Conservation (phyloP, 192 early-diverging fungal genomes). For the Gonapodya sp. region DNA sequence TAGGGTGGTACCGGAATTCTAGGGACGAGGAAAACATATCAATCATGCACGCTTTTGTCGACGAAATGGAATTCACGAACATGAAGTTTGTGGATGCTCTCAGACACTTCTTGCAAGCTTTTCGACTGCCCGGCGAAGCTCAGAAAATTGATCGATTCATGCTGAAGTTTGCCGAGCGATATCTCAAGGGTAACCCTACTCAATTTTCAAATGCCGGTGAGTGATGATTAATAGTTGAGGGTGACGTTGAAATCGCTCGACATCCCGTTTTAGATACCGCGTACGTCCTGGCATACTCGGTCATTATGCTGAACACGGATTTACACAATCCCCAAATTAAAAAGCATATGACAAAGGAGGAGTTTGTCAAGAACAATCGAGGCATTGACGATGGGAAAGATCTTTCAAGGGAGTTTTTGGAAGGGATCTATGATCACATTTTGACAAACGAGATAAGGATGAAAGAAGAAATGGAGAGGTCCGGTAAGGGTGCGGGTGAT, state of each 20-base stretch:
- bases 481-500: conserved; percentile 34
- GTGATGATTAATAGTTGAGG: conserved; percentile 3
- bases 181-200: conserved; percentile 68
- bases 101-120: conserved; percentile 72
- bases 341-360: conserved; percentile 70
- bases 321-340: conserved; percentile 79
- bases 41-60: conserved; percentile 96
- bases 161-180: conserved; percentile 94
- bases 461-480: conserved; percentile 72
- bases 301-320: conserved; percentile 92
- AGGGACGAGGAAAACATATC: conserved; percentile 80
- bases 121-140: conserved; percentile 84
- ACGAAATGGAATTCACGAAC: conserved; percentile 69
- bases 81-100: conserved; percentile 72
- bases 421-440: conserved; percentile 73
- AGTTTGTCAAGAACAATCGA: conserved; percentile 86
- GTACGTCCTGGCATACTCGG: conserved; percentile 86
- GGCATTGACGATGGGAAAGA: conserved; percentile 83
- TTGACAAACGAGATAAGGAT: conserved; percentile 78
- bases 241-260: neutral
- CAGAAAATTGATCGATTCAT: conserved; percentile 97
- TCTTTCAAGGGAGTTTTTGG: conserved; percentile 62
- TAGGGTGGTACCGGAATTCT: too few relatives aligned
- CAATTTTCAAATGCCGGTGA: conserved; percentile 71
- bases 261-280: conserved; percentile 57